Evolutionary conservation across 2,329 filamentous ascomycete species (phyloP).

Genomic region (Paramyrothecium sp.): DNA sequence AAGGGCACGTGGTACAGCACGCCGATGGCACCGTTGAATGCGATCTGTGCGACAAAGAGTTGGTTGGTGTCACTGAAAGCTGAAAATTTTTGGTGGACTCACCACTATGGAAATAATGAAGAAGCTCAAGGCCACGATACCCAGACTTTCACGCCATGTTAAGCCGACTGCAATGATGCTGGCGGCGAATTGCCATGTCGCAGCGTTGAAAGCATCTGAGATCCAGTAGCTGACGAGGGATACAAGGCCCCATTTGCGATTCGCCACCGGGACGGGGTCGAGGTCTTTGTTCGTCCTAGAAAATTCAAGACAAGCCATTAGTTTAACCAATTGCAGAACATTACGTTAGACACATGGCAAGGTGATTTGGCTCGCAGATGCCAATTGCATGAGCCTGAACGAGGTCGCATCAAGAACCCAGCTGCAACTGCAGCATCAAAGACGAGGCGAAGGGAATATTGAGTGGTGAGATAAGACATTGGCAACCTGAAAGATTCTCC

Average conservation of each 20-base stretch:
- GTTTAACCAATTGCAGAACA: background rate
- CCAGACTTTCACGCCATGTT: conserved; percentile 18
- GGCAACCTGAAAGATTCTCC: too few species aligned
- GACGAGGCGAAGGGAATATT: too few species aligned
- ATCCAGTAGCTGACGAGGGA: conserved; percentile 49
- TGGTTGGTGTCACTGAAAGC: too few species aligned
- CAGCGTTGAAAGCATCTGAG: conserved; percentile 38
- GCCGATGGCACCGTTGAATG: conserved; percentile 38
- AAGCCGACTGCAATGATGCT: conserved; percentile 28
- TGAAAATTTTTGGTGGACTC: too few species aligned
- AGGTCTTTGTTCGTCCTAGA: conserved; percentile 15
- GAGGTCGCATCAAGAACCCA: too few species aligned
- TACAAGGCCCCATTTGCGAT: conserved; percentile 40
- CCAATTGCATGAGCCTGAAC: too few species aligned
- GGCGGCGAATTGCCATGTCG: conserved; percentile 24
- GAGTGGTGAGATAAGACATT: too few species aligned
- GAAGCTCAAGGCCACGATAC: conserved; percentile 36
- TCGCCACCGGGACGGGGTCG: conserved; percentile 32
- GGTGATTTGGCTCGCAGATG: too few species aligned
- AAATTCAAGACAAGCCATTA: background rate
- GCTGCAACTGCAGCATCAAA: too few species aligned
- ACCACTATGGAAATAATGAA: conserved; percentile 47
- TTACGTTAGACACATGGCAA: background rate
- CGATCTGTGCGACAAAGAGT: conserved; percentile 45
- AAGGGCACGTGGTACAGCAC: conserved; percentile 29